phyloP scores from a whole-genome alignment of 106 monocot genomes.

The Narthecium ossifragum region DNA sequence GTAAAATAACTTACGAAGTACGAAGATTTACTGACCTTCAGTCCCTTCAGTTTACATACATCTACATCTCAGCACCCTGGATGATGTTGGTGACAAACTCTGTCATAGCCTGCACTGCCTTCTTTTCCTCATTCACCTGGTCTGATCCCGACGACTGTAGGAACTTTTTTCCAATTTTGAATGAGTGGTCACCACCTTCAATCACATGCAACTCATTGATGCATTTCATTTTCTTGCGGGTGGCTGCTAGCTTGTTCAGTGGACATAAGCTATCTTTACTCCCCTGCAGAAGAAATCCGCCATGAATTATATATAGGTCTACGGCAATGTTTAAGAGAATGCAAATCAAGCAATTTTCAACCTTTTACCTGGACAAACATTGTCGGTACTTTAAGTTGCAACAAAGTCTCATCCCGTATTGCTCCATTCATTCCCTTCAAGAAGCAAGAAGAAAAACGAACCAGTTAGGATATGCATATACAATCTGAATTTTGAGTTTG shows the following conservation, averaged over 20 bases:
- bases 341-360: neutral
- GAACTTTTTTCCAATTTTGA: slow-evolving; percentile 77
- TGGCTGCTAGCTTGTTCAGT: slow-evolving; percentile 50
- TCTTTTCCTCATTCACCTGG: slow-evolving; percentile 61
- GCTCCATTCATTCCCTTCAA: slow-evolving; percentile 66
- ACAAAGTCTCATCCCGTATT: slow-evolving; percentile 60
- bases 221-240: slow-evolving; percentile 71
- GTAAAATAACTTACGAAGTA: too few relatives aligned
- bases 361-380: slow-evolving; percentile 80
- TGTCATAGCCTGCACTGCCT: slow-evolving; percentile 44
- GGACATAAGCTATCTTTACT: slow-evolving; percentile 82
- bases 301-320: neutral
- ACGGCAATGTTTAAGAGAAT: neutral
- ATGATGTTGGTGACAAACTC: slow-evolving; percentile 35
- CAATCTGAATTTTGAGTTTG: neutral
- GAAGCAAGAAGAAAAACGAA: neutral
- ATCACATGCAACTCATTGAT: slow-evolving; percentile 61
- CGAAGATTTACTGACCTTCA: too few relatives aligned
- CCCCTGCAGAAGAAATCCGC: slow-evolving; percentile 34
- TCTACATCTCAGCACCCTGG: neutral
- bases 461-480: neutral
- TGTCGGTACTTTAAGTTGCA: slow-evolving; percentile 55
- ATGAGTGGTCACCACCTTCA: slow-evolving; percentile 83
- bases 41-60: too few relatives aligned
- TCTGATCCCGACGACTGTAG: slow-evolving; percentile 39